Conservation (phyloP, 1,284 basidiomycete genomes). For the Cryptococcus sp. region DNA sequence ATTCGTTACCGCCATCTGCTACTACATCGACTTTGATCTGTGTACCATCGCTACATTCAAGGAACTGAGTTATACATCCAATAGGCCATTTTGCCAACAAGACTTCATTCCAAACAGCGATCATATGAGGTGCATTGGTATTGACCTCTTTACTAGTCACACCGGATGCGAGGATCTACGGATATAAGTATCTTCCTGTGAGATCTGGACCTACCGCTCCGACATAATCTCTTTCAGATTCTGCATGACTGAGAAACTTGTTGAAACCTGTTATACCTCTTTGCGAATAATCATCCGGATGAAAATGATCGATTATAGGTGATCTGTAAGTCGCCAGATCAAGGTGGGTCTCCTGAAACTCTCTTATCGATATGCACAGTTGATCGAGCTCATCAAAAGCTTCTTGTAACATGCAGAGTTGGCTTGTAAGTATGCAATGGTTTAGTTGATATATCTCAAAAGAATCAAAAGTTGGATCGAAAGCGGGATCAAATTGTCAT, state of each 20-base stretch:
- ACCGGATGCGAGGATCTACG: conserved; percentile 12
- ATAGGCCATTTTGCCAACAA: conserved; percentile 25
- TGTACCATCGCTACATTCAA: conserved; percentile 17
- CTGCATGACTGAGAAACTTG: conserved; percentile 27
- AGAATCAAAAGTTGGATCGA: not conserved
- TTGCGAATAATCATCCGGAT: conserved; percentile 32
- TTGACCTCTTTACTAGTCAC: conserved; percentile 24
- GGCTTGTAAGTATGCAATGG: not conserved
- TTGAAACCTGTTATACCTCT: conserved; percentile 25
- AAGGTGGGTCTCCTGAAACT: conserved; percentile 10
- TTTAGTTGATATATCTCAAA: not conserved
- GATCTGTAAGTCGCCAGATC: conserved; percentile 20
- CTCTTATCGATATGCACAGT: conserved; percentile 5
- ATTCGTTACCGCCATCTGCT: conserved; percentile 63
- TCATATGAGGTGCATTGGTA: conserved; percentile 32
- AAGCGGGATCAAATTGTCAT: not conserved
- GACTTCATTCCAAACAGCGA: conserved; percentile 41
- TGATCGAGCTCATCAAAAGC: not conserved
- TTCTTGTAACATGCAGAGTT: not conserved
- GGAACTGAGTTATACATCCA: conserved; percentile 22
- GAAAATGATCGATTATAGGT: conserved; percentile 38
- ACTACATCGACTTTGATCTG: conserved; percentile 63
- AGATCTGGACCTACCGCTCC: conserved; percentile 16
- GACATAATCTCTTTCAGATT: conserved; percentile 30
- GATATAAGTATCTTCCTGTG: not conserved